Evolutionary conservation across 2,329 filamentous ascomycete genomes (phyloP).

Genomic region (Blumeria graminis): DNA sequence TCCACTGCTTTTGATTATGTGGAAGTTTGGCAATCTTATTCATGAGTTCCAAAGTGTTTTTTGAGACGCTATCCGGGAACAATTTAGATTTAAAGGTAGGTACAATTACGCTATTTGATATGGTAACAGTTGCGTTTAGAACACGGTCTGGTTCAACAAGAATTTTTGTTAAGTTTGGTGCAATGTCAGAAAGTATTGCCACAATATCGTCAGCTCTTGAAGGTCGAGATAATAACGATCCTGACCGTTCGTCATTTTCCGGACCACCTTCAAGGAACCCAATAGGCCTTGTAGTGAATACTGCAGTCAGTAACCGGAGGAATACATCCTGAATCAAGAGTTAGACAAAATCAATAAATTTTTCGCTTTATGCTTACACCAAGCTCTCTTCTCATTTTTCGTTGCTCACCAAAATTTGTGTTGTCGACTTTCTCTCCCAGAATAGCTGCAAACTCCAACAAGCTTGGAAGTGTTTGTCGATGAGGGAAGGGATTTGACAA

Average conservation of each 20-base stretch:
- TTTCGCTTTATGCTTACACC: slow-evolving; percentile 32
- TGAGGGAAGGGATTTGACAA: slow-evolving; percentile 87
- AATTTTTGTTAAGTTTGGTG: slow-evolving; percentile 60
- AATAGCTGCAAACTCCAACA: slow-evolving; percentile 74
- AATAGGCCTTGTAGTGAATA: slow-evolving; percentile 72
- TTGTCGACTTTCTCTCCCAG: slow-evolving; percentile 92
- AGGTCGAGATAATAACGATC: slow-evolving; percentile 10
- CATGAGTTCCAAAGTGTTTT: slow-evolving; percentile 45
- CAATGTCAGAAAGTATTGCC: slow-evolving; percentile 51
- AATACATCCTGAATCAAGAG: slow-evolving; percentile 47
- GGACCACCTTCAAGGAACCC: slow-evolving; percentile 37
- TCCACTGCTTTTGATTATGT: slow-evolving; percentile 72
- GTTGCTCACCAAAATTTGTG: slow-evolving; percentile 87
- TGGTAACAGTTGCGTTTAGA: slow-evolving; percentile 48
- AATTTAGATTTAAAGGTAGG: slow-evolving; percentile 62
- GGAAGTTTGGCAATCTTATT: slow-evolving; percentile 54
- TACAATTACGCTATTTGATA: slow-evolving; percentile 62
- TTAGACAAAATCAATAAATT: slow-evolving; percentile 11
- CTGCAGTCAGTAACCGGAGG: slow-evolving; percentile 65
- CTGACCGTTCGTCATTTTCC: slow-evolving; percentile 18
- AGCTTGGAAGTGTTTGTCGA: slow-evolving; percentile 61
- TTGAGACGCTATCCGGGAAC: slow-evolving; percentile 67
- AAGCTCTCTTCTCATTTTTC: slow-evolving; percentile 72
- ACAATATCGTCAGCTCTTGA: slow-evolving; percentile 49
- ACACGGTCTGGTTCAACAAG: slow-evolving; percentile 72